Evolutionary conservation across 352 stramenopile species (phyloP).

Genomic region (Phytophthora idaei): DNA sequence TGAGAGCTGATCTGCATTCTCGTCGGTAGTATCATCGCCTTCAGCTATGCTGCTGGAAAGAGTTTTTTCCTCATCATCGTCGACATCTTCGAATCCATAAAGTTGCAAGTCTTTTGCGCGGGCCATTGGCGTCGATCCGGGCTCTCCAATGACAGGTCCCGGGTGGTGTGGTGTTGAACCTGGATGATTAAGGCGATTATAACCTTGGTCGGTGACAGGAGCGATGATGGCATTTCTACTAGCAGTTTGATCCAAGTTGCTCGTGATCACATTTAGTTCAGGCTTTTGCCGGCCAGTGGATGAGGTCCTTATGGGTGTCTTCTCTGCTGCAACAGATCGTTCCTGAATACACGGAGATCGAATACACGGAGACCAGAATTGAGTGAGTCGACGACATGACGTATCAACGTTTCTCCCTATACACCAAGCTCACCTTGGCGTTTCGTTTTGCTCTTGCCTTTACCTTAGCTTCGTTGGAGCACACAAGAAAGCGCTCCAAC

Average conservation of each 20-base stretch:
- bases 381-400: neutral
- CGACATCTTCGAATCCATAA: slow-evolving; percentile 61
- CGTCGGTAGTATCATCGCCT: neutral
- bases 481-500: slow-evolving; percentile 44
- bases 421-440: slow-evolving; percentile 12
- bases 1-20: slow-evolving; percentile 37
- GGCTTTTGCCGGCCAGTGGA: slow-evolving; percentile 32
- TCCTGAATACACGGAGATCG: slow-evolving; percentile 14
- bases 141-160: slow-evolving; percentile 46
- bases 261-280: slow-evolving; percentile 50
- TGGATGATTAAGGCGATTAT: slow-evolving; percentile 65
- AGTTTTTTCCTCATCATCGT: slow-evolving; percentile 29
- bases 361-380: neutral
- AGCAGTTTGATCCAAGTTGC: slow-evolving; percentile 25
- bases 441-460: slow-evolving; percentile 16
- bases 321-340: slow-evolving; percentile 16
- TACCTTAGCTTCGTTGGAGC: slow-evolving; percentile 36
- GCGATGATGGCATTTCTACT: slow-evolving; percentile 9
- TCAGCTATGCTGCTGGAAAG: neutral
- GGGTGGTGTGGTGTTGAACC: slow-evolving; percentile 62
- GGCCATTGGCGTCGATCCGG: slow-evolving; percentile 67
- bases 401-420: neutral
- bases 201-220: slow-evolving; percentile 28
- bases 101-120: slow-evolving; percentile 47
- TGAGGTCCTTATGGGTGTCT: slow-evolving; percentile 12